Evolutionary conservation across 2,329 filamentous ascomycete genomes (phyloP).

Genomic region (Bipolaris gigantea): DNA sequence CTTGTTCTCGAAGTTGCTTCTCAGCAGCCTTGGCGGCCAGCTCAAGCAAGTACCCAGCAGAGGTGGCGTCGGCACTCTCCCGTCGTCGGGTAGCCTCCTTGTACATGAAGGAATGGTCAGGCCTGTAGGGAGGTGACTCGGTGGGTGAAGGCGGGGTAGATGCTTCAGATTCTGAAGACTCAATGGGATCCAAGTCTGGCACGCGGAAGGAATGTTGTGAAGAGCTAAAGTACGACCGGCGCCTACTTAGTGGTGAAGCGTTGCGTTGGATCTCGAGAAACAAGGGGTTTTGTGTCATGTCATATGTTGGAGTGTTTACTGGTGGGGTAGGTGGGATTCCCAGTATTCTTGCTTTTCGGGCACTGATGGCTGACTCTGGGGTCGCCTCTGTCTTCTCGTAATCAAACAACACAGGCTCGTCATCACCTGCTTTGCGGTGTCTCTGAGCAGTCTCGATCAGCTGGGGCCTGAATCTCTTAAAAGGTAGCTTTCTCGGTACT

Average conservation of each 20-base stretch:
- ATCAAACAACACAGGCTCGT: constrained; percentile 62
- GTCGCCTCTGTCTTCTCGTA: constrained; percentile 74
- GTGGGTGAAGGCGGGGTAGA: constrained; percentile 52
- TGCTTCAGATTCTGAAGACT: constrained; percentile 61
- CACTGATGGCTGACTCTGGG: constrained; percentile 48
- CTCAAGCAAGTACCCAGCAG: constrained; percentile 75
- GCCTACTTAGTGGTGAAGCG: constrained; percentile 33
- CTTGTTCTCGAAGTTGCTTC: constrained; percentile 75
- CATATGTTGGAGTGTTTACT: constrained; percentile 40
- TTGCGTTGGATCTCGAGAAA: constrained; percentile 43
- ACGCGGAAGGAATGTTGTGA: constrained; percentile 61
- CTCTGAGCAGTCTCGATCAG: constrained; percentile 79
- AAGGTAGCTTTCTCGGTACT: constrained; percentile 27
- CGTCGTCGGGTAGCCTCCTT: constrained; percentile 58
- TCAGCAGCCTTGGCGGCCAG: constrained; percentile 80
- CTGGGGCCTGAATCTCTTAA: constrained; percentile 70
- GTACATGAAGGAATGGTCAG: constrained; percentile 54
- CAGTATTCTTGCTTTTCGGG: constrained; percentile 49
- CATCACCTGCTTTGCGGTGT: constrained; percentile 67
- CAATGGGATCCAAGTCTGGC: constrained; percentile 64
- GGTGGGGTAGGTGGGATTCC: constrained; percentile 51
- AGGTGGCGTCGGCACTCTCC: constrained; percentile 74
- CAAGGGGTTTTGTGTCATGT: constrained; percentile 37
- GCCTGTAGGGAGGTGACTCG: constrained; percentile 49
- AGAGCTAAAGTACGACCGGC: constrained; percentile 41